Percentiles rank a stretch among this genome's conserved stretches.
These are phyloP conservation scores for Candolleomyces aberdarensis DNA, from an alignment of 768 basidiomycete species.

Conservation along the genomic window DNA sequence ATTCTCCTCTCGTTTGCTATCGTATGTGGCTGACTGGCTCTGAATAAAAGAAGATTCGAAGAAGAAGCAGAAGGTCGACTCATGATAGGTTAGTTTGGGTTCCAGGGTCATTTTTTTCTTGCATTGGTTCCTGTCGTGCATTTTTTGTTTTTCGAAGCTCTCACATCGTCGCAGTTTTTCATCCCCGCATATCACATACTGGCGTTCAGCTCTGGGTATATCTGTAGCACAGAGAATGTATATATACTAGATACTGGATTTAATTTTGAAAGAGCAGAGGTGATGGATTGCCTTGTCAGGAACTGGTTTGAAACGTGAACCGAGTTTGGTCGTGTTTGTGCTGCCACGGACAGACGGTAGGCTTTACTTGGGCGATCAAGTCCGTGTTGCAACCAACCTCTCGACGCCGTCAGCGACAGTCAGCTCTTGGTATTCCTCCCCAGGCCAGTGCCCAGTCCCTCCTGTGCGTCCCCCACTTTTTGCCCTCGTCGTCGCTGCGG, in stretches of 20 bases:
- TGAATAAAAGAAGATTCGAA: conserved; percentile 12
- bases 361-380: conserved; percentile 34
- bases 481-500: conserved; percentile 5
- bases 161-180: neutral
- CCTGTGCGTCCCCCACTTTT: conserved; percentile 5
- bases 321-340: conserved; percentile 15
- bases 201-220: no score
- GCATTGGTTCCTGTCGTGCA: neutral
- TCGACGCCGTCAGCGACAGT: conserved; percentile 38
- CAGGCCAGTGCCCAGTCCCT: conserved; percentile 11
- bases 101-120: neutral
- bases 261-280: neutral
- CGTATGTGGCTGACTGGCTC: conserved; percentile 3
- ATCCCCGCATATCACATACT: neutral
- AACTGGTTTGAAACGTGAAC: neutral
- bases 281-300: no score
- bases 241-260: neutral
- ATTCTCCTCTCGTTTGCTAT: neutral
- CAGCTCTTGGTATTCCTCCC: conserved; percentile 24
- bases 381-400: conserved; percentile 40
- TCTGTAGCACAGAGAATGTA: no score
- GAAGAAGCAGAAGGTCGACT: conserved; percentile 11
- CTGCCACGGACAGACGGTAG: conserved; percentile 33
- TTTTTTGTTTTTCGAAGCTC: no score
- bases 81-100: neutral